A percentile compares a stretch with the other conserved stretches of the same genome.
Evolutionary conservation across 1,139 yeast species (phyloP).

Genomic region (Insectozyma bohioensis): DNA sequence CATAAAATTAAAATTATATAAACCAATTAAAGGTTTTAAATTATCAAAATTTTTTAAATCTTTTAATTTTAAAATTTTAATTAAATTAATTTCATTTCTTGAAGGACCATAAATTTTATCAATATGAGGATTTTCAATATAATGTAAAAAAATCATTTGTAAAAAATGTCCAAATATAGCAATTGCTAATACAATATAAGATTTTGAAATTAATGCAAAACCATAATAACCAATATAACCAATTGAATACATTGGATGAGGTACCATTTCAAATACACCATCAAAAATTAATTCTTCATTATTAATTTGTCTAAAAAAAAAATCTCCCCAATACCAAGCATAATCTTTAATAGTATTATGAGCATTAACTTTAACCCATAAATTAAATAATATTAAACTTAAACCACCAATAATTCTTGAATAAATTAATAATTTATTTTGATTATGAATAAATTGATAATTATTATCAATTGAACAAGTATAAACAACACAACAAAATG

Average conservation of each 20-base stretch:
- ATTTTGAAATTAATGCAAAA: slow-evolving; percentile 73
- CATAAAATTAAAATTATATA: slow-evolving; percentile 64
- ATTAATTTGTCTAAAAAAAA: slow-evolving; percentile 76
- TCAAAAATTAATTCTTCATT: slow-evolving; percentile 80
- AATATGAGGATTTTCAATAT: slow-evolving; percentile 85
- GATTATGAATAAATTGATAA: slow-evolving; percentile 40
- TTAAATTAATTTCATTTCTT: slow-evolving; percentile 36
- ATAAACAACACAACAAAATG: slow-evolving; percentile 69
- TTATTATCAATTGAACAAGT: slow-evolving; percentile 50
- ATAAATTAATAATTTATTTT: slow-evolving; percentile 35
- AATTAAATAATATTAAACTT: slow-evolving; percentile 62
- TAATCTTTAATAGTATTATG: slow-evolving; percentile 87
- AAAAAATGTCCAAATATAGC: slow-evolving; percentile 77
- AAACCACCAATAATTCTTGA: slow-evolving; percentile 44
- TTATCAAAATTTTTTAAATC: slow-evolving; percentile 48
- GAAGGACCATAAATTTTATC: slow-evolving; percentile 71
- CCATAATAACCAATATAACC: slow-evolving; percentile 91
- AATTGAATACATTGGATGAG: slow-evolving; percentile 92
- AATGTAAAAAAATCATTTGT: slow-evolving; percentile 75
- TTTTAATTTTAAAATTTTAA: slow-evolving; percentile 38
- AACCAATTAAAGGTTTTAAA: slow-evolving; percentile 60
- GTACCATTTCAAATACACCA: slow-evolving; percentile 89
- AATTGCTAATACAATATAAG: slow-evolving; percentile 68
- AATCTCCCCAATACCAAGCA: slow-evolving; percentile 97
- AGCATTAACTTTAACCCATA: slow-evolving; percentile 88